A percentile compares a stretch with the other conserved stretches of the same genome.
These are phyloP conservation scores for Geosmithia putterillii DNA, from an alignment of 2,329 filamentous ascomycete species.

Conservation along the genomic window DNA sequence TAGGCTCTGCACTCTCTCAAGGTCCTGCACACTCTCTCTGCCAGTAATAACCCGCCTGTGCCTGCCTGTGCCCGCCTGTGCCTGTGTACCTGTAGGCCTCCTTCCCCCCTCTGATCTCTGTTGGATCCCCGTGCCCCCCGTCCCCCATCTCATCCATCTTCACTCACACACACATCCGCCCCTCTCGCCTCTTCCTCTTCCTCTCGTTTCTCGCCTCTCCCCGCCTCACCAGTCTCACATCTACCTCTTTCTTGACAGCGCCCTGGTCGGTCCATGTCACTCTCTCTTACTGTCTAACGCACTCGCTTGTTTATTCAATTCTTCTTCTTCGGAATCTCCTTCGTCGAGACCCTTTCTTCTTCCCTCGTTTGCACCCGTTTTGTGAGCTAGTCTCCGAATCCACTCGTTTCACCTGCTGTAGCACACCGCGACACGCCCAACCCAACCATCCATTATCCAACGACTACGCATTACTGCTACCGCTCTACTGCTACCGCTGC, in stretches of 20 bases:
- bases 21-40: too few species aligned
- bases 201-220: not conserved
- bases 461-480: too few species aligned
- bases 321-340: too few species aligned
- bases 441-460: not conserved
- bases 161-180: not conserved
- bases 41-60: too few species aligned
- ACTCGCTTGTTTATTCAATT: slow-evolving; percentile 7
- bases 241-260: slow-evolving; percentile 7
- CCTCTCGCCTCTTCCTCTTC: not conserved
- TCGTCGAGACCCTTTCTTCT: too few species aligned
- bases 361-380: slow-evolving; percentile 4
- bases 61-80: too few species aligned
- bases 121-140: not conserved
- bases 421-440: not conserved
- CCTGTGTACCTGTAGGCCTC: too few species aligned
- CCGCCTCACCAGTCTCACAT: too few species aligned
- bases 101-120: not conserved
- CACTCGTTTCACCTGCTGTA: slow-evolving; percentile 25
- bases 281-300: slow-evolving; percentile 15
- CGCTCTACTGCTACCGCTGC: too few species aligned
- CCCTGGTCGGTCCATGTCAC: slow-evolving; percentile 20
- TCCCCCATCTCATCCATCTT: not conserved
- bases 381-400: slow-evolving; percentile 34
- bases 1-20: too few species aligned